Evolutionary conservation across 1,284 basidiomycete genomes (phyloP), one percentile per base, ranked within the genome.

Genomic region (Sutorius eximius): DNA sequence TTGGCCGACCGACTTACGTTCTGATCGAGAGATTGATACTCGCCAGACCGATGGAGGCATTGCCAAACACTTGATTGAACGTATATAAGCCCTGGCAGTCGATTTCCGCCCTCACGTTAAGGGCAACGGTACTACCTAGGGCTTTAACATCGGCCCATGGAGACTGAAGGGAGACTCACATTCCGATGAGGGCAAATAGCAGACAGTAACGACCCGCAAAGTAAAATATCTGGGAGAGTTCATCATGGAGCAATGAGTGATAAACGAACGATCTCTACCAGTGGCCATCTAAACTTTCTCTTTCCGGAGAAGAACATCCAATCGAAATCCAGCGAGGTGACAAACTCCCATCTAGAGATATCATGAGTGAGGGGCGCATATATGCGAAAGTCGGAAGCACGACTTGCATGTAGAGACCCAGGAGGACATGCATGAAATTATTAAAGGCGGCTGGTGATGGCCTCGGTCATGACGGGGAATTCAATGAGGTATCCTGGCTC

Each of bases 1-100:
- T 36, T 15, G 18, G 18, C 33, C 2, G 8, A 29, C 22, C 5
- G 6, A 75, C 83, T 57, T 69, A 86, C 84, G 88, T 90, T 63
- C 88, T 76, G 48, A 91, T 76, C 5, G 87, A 89, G n/a, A 91
- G 77, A 64, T 91, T 90, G 64, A 90, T 82, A 64, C 87, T 89
- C 9, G 89, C 86, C 5, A 90, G 75, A 11, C 89, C 89, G 42
- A 89, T 82, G 7, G 89, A 75, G 8, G 83, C 78, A 68, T 89
- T 88, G 12, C 88, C 89, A 51, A 85, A 68, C 53, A 86, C 76
- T 73, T 85, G 82, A 60, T 87, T 88, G 69, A 87, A 89, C 0
- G 86, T 89, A 69, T 89, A 91, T 24, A 91, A 68, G 3, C 76
- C 56, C 30, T 70, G 68, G 43, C 68, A 70, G 38, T 70, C 42